Percentiles rank a stretch among this genome's conserved stretches.
These are phyloP conservation scores for Thraustochytrium striatum DNA, from an alignment of 352 stramenopile genomes.

Conservation along the genomic window DNA sequence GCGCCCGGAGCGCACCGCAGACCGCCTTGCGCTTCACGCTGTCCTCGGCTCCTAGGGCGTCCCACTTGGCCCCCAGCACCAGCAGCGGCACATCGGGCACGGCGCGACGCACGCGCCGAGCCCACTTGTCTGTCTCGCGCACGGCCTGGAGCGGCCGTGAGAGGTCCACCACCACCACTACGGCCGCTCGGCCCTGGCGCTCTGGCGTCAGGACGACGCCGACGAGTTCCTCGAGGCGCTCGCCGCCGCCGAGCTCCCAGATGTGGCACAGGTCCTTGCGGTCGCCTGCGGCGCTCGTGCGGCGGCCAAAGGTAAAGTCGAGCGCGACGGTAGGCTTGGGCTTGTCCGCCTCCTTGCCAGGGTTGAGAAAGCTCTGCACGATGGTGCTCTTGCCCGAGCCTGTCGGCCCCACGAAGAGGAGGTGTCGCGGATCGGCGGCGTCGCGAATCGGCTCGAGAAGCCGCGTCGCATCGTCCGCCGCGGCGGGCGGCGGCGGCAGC, in stretches of 20 bases:
- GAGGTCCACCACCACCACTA: slow-evolving; percentile 76
- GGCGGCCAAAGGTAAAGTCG: slow-evolving; percentile 79
- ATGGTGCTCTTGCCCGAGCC: slow-evolving; percentile 3
- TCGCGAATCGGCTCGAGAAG: not conserved
- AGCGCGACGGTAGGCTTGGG: slow-evolving; percentile 82
- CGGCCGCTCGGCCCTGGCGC: slow-evolving; percentile 66
- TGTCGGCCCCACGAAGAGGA: slow-evolving; percentile 15
- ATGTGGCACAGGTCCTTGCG: slow-evolving; percentile 77
- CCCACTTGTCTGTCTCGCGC: slow-evolving; percentile 69
- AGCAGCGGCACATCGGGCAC: slow-evolving; percentile 64
- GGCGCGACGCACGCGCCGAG: slow-evolving; percentile 46
- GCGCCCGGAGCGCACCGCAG: slow-evolving; percentile 71
- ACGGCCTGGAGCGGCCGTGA: slow-evolving; percentile 71
- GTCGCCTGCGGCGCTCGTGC: slow-evolving; percentile 53
- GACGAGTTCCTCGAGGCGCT: slow-evolving; percentile 74
- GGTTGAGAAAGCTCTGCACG: slow-evolving; percentile 48
- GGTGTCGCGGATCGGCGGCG: not conserved
- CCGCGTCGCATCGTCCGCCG: not conserved
- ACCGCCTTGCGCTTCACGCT: slow-evolving; percentile 73
- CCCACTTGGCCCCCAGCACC: slow-evolving; percentile 80
- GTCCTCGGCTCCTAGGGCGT: slow-evolving; percentile 78
- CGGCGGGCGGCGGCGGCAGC: not conserved
- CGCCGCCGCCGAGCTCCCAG: slow-evolving; percentile 77
- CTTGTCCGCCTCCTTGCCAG: slow-evolving; percentile 61
- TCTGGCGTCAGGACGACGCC: slow-evolving; percentile 70